Percentiles rank a stretch among this genome's conserved stretches.
phyloP scores from a whole-genome alignment of 257 asterid species.

The Paraleonurus japonicus region DNA sequence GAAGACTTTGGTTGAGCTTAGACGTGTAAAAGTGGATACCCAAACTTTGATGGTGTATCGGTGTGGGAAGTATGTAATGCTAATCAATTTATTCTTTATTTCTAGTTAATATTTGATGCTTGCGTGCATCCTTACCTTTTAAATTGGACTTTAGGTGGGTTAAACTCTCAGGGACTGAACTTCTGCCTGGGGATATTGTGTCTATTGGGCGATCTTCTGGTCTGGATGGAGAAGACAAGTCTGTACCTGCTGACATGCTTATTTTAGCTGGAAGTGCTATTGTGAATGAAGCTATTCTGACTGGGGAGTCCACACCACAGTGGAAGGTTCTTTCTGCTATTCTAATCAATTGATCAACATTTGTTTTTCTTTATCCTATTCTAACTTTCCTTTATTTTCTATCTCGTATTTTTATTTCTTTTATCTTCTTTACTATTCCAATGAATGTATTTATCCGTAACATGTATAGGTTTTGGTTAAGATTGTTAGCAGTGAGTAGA shows the following conservation, averaged over 20 bases:
- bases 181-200: slow-evolving; percentile 93
- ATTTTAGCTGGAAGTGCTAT: slow-evolving; percentile 96
- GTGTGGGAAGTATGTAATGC: slow-evolving; percentile 83
- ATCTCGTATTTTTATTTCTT: not conserved
- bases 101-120: slow-evolving; percentile 1
- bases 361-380: not conserved
- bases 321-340: slow-evolving; percentile 74
- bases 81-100: slow-evolving; percentile 2
- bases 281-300: slow-evolving; percentile 95
- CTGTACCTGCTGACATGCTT: slow-evolving; percentile 99
- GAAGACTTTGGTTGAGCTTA: slow-evolving; percentile 87
- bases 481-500: not conserved
- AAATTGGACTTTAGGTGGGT: slow-evolving; percentile 67
- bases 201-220: slow-evolving; percentile 94
- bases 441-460: not conserved
- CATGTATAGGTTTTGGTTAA: not conserved
- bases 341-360: not conserved
- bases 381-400: not conserved
- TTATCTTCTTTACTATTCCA: not conserved
- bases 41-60: slow-evolving; percentile 91
- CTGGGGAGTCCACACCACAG: slow-evolving; percentile 98
- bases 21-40: slow-evolving; percentile 94
- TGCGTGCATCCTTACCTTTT: slow-evolving; percentile 27
- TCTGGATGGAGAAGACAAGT: slow-evolving; percentile 85
- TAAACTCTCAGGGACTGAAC: slow-evolving; percentile 89